A percentile compares a stretch with the other conserved stretches of the same genome.
phyloP scores from a whole-genome alignment of 805 yeast species.

The Lipomyces starkeyi region DNA sequence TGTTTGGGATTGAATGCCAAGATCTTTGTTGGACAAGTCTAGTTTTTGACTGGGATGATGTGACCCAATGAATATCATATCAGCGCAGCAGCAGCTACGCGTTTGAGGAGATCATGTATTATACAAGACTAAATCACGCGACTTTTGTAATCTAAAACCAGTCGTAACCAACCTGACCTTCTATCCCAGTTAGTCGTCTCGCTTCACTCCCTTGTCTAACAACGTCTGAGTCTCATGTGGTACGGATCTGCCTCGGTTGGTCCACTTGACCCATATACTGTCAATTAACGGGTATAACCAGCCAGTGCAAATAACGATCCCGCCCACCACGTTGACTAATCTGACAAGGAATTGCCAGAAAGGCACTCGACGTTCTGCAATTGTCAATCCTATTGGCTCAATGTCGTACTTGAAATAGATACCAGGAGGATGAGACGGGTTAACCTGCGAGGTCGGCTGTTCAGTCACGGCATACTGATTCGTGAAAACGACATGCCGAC shows the following conservation, averaged over 20 bases:
- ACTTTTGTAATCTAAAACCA: not conserved
- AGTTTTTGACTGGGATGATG: too few species aligned
- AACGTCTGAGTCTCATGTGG: constrained; percentile 28
- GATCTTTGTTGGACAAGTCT: too few species aligned
- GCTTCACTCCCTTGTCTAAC: constrained; percentile 29
- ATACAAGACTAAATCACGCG: not conserved
- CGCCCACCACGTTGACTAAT: constrained; percentile 82
- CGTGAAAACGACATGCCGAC: constrained; percentile 78
- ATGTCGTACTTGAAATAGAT: constrained; percentile 83
- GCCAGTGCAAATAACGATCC: constrained; percentile 60
- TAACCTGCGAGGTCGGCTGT: constrained; percentile 38
- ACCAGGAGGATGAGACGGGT: constrained; percentile 56
- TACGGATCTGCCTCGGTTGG: constrained; percentile 18
- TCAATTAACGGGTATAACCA: constrained; percentile 33
- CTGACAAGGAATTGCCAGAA: constrained; percentile 79
- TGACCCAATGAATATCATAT: too few species aligned
- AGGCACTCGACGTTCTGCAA: constrained; percentile 74
- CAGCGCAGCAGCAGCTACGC: too few species aligned
- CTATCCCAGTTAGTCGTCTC: constrained; percentile 21
- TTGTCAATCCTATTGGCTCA: constrained; percentile 77
- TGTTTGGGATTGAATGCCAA: too few species aligned
- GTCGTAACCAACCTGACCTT: not conserved
- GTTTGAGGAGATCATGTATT: not conserved
- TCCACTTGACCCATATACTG: constrained; percentile 22
- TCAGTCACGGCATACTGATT: constrained; percentile 80